Evolutionary conservation across 208 protist genomes (phyloP).

Genomic region (Crithidia expoeki): DNA sequence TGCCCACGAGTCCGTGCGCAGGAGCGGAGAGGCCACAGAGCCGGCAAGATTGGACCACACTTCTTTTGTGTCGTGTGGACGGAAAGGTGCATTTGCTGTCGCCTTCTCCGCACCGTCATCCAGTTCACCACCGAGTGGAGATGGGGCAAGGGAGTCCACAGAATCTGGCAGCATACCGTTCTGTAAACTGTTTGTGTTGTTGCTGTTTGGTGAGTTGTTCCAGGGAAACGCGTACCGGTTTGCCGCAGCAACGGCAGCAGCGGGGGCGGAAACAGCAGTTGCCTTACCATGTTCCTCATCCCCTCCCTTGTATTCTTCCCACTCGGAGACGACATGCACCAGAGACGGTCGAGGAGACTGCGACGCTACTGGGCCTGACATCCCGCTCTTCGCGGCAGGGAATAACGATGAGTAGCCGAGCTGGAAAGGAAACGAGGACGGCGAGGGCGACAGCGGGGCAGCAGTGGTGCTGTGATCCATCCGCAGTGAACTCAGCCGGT

Average conservation of each 20-base stretch:
- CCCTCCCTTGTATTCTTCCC: neutral
- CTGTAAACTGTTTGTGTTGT: neutral
- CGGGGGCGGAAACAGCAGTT: too few relatives aligned
- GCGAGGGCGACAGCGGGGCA: neutral
- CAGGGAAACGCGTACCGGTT: neutral
- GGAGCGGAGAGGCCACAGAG: neutral
- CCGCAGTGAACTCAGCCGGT: neutral
- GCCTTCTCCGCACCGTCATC: neutral
- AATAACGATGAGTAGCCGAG: neutral
- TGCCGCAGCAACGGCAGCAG: neutral
- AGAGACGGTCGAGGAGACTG: neutral
- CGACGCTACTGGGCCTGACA: neutral
- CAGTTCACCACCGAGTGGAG: neutral
- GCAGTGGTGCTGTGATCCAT: slow-evolving; percentile 8
- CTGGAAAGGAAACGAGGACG: slow-evolving; percentile 1
- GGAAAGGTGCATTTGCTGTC: neutral
- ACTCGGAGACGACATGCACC: slow-evolving; percentile 4
- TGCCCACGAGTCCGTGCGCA: neutral
- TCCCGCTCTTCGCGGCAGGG: neutral
- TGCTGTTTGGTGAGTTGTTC: neutral
- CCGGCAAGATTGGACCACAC: neutral
- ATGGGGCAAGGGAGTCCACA: neutral
- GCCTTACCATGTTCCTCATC: neutral
- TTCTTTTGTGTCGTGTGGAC: neutral
- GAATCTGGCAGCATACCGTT: neutral